phyloP scores from a whole-genome alignment of 164 flowering plant species.

The Sextonia rubra region DNA sequence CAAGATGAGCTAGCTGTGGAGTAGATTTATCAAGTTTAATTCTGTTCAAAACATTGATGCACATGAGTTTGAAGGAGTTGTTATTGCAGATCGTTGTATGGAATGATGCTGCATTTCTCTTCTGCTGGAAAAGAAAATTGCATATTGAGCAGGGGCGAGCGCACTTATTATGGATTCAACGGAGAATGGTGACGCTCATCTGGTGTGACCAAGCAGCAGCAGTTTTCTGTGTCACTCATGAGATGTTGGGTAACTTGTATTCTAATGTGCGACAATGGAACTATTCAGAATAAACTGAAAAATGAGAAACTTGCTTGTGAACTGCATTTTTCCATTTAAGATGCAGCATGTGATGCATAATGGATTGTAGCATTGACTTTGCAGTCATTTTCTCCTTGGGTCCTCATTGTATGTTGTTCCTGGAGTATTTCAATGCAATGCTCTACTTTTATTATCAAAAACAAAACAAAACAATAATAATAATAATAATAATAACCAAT shows the following conservation, averaged over 20 bases:
- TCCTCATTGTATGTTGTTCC: no score
- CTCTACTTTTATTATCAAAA: no score
- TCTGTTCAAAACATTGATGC: not conserved
- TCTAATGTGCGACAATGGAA: constrained; percentile 4
- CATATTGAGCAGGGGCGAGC: not conserved
- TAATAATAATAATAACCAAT: no score
- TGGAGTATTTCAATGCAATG: no score
- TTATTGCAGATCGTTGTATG: not conserved
- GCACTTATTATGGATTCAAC: not conserved
- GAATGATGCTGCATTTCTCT: not conserved
- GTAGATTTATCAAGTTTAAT: not conserved
- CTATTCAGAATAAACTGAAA: not conserved
- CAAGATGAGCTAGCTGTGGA: constrained; percentile 4
- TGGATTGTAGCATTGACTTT: no score
- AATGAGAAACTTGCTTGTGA: not conserved
- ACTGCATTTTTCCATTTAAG: not conserved
- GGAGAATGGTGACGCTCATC: not conserved
- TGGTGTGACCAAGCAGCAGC: not conserved
- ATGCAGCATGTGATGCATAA: no score
- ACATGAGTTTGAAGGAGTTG: not conserved
- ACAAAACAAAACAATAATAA: no score
- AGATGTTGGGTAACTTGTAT: not conserved
- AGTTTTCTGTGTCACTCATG: not conserved
- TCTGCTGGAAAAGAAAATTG: not conserved
- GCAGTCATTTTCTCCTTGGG: no score